Percentiles rank a stretch among this genome's conserved stretches.
Evolutionary conservation across 176 grass and related monocot species (phyloP).

Genomic region (Lolium perenne): DNA sequence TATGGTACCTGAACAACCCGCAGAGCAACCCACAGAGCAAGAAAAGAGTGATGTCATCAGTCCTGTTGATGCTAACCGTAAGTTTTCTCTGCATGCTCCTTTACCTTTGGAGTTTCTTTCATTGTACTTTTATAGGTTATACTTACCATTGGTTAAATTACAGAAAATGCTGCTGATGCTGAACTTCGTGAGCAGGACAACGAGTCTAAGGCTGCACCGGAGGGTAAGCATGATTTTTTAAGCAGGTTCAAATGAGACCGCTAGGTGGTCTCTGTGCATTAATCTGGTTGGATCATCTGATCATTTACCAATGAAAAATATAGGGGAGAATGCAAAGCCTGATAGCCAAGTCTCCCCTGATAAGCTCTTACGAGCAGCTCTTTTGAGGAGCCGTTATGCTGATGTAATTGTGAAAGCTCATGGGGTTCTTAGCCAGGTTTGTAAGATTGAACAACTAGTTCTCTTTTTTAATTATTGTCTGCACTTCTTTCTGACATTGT

Average conservation of each 20-base stretch:
- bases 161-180: constrained; percentile 59
- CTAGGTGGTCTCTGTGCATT: constrained; percentile 49
- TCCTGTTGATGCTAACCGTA: constrained; percentile 57
- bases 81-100: constrained; percentile 14
- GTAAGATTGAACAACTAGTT: not conserved
- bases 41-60: constrained; percentile 90
- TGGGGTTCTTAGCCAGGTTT: constrained; percentile 79
- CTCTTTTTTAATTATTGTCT: not conserved
- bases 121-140: constrained; percentile 12
- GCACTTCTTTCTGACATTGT: not conserved
- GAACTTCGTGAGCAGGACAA: constrained; percentile 57
- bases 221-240: constrained; percentile 91
- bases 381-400: constrained; percentile 80
- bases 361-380: constrained; percentile 76
- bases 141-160: constrained; percentile 30
- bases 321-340: constrained; percentile 74
- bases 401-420: constrained; percentile 91
- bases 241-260: constrained; percentile 54
- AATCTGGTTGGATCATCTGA: constrained; percentile 61
- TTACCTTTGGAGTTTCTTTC: not conserved
- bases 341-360: constrained; percentile 79
- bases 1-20: constrained; percentile 49
- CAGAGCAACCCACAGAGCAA: constrained; percentile 75
- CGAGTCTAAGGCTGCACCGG: constrained; percentile 62
- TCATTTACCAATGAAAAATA: constrained; percentile 68